Evolutionary conservation across 2,329 filamentous ascomycete genomes (phyloP).

Genomic region (Colletotrichum orchidophilum): DNA sequence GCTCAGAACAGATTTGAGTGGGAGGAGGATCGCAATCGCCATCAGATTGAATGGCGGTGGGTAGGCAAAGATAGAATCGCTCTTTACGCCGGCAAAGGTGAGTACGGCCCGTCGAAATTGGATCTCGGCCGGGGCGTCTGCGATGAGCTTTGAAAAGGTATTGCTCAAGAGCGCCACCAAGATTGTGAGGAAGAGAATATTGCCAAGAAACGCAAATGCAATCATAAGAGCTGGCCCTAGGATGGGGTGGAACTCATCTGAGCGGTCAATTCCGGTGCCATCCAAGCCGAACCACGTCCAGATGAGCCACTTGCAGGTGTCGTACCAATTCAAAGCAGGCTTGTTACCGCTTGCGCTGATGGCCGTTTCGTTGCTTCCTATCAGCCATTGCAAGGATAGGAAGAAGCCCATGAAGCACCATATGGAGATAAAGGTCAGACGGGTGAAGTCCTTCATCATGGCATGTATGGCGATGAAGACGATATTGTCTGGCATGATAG

Average conservation of each 20-base stretch:
- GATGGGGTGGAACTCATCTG: slow-evolving; percentile 69
- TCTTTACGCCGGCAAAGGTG: slow-evolving; percentile 79
- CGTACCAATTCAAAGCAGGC: slow-evolving; percentile 47
- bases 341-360: slow-evolving; percentile 11
- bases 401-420: slow-evolving; percentile 79
- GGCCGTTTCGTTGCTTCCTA: slow-evolving; percentile 42
- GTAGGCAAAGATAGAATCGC: slow-evolving; percentile 75
- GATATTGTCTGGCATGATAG: slow-evolving; percentile 78
- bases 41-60: slow-evolving; percentile 76
- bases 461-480: slow-evolving; percentile 77
- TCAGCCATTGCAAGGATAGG: slow-evolving; percentile 74
- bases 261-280: slow-evolving; percentile 62
- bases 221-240: slow-evolving; percentile 76
- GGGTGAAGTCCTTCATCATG: slow-evolving; percentile 79
- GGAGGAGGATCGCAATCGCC: slow-evolving; percentile 72
- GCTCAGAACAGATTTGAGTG: slow-evolving; percentile 70
- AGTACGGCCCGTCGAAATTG: slow-evolving; percentile 77
- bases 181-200: slow-evolving; percentile 79
- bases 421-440: slow-evolving; percentile 62
- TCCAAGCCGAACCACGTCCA: slow-evolving; percentile 85
- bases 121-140: slow-evolving; percentile 74
- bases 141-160: slow-evolving; percentile 75
- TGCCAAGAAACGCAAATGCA: slow-evolving; percentile 77
- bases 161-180: slow-evolving; percentile 78
- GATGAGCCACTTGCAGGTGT: slow-evolving; percentile 79